phyloP scores from a whole-genome alignment of 306 rosid species.

The Cucurbita argyrosperma region DNA sequence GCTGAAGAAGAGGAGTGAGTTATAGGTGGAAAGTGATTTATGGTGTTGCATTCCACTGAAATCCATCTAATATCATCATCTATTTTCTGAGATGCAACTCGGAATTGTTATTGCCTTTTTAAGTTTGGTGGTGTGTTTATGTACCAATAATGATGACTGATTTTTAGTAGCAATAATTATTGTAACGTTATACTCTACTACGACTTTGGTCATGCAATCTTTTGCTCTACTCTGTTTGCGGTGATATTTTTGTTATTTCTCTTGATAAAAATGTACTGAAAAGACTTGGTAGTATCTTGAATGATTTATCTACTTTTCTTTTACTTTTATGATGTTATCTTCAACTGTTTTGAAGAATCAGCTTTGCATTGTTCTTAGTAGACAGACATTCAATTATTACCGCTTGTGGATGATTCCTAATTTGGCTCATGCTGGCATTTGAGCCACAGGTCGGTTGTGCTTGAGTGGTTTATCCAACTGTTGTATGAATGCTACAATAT shows the following conservation, averaged over 20 bases:
- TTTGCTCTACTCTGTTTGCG: not conserved
- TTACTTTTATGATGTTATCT: not conserved
- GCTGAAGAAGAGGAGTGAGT: slow-evolving; percentile 83
- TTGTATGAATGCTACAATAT: too few relatives aligned
- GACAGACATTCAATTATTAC: too few relatives aligned
- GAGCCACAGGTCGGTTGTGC: too few relatives aligned
- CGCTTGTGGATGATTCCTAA: too few relatives aligned
- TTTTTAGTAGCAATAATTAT: not conserved
- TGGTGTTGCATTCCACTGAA: not conserved
- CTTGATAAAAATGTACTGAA: not conserved
- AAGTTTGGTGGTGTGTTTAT: not conserved
- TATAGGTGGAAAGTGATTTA: not conserved
- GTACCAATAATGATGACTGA: not conserved
- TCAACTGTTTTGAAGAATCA: not conserved
- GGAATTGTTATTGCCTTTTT: not conserved
- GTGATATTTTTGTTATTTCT: not conserved
- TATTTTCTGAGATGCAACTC: not conserved
- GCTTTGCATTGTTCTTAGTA: too few relatives aligned
- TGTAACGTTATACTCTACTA: not conserved
- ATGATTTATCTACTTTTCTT: not conserved
- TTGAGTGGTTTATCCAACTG: too few relatives aligned
- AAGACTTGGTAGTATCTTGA: not conserved
- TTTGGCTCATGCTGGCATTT: not conserved
- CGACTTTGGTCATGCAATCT: not conserved
- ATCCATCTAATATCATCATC: not conserved